Evolutionary conservation across 805 yeast genomes (phyloP).

Genomic region (Yamadazyma philogaea): DNA sequence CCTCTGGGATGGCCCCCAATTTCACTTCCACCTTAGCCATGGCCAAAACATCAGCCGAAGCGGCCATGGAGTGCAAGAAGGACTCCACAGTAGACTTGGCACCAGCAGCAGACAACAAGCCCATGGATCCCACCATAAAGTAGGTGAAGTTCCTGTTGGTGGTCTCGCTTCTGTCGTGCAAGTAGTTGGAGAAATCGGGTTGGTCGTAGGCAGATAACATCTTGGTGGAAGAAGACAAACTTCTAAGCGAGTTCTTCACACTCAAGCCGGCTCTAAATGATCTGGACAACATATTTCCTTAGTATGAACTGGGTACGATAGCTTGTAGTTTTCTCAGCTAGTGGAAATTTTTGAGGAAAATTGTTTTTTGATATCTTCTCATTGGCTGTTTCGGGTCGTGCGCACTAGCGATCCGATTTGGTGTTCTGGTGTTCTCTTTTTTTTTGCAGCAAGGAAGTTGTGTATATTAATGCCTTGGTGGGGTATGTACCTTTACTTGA

Average conservation of each 20-base stretch:
- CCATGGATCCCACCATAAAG: slow-evolving; percentile 97
- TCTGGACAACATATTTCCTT: slow-evolving; percentile 10
- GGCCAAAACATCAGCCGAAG: slow-evolving; percentile 98
- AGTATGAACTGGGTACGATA: slow-evolving; percentile 4
- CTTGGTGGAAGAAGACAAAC: slow-evolving; percentile 49
- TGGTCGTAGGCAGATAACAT: slow-evolving; percentile 80
- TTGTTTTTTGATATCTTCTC: slow-evolving; percentile 12
- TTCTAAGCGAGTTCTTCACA: slow-evolving; percentile 33
- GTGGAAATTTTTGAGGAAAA: slow-evolving; percentile 13
- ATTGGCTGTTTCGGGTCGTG: slow-evolving; percentile 13
- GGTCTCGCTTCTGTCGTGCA: slow-evolving; percentile 69
- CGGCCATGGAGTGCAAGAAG: slow-evolving; percentile 89
- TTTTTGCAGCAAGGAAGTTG: neutral
- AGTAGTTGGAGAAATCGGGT: slow-evolving; percentile 82
- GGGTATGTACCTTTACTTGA: slow-evolving; percentile 38
- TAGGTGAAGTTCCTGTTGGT: slow-evolving; percentile 80
- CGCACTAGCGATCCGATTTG: neutral
- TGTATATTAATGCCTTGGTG: neutral
- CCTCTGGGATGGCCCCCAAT: slow-evolving; percentile 89
- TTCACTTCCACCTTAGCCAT: slow-evolving; percentile 99
- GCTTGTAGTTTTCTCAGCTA: slow-evolving; percentile 7
- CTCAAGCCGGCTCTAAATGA: slow-evolving; percentile 11
- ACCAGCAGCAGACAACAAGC: slow-evolving; percentile 86
- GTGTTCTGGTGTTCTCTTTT: neutral
- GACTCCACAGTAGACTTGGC: slow-evolving; percentile 95